Percentiles rank a stretch among this genome's conserved stretches.
Evolutionary conservation across 352 stramenopile genomes (phyloP).

Genomic region (Blastocystis sp.): DNA sequence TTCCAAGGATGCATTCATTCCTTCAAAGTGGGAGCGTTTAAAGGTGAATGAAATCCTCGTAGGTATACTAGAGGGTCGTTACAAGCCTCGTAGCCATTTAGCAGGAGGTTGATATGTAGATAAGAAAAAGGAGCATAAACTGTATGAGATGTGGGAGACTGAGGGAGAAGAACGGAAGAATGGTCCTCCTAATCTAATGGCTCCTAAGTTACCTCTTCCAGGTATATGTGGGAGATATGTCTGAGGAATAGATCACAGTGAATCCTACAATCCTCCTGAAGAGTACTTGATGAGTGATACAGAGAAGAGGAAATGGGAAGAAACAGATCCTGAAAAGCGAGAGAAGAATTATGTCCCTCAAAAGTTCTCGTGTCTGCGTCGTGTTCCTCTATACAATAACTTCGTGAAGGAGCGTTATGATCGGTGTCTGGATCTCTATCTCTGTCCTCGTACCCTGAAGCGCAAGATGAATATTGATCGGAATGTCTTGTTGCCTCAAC

Average conservation of each 20-base stretch:
- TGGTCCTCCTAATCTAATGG: slow-evolving; percentile 88
- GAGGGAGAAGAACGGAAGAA: slow-evolving; percentile 77
- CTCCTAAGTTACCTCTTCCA: slow-evolving; percentile 93
- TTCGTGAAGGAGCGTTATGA: slow-evolving; percentile 98
- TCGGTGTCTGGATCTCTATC: slow-evolving; percentile 97
- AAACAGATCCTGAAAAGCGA: slow-evolving; percentile 88
- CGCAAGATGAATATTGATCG: slow-evolving; percentile 96
- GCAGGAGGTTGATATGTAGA: slow-evolving; percentile 75
- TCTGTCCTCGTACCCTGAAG: slow-evolving; percentile 89
- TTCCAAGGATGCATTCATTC: slow-evolving; percentile 71
- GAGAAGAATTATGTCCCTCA: slow-evolving; percentile 90
- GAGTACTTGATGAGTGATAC: slow-evolving; percentile 96
- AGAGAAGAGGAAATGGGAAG: slow-evolving; percentile 90
- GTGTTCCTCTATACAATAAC: slow-evolving; percentile 90
- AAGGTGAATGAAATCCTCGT: slow-evolving; percentile 74
- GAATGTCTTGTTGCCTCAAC: slow-evolving; percentile 87
- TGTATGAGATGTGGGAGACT: slow-evolving; percentile 88
- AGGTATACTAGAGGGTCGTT: slow-evolving; percentile 69
- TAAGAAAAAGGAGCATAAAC: slow-evolving; percentile 83
- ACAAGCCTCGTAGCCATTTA: slow-evolving; percentile 67
- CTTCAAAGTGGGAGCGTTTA: slow-evolving; percentile 70
- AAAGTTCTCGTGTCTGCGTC: slow-evolving; percentile 91
- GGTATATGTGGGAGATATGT: slow-evolving; percentile 66
- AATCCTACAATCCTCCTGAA: slow-evolving; percentile 97
- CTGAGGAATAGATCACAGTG: slow-evolving; percentile 79